A percentile compares a stretch with the other conserved stretches of the same genome.
Conservation (phyloP, 441 rosid species). For the Biscutella laevigata region DNA sequence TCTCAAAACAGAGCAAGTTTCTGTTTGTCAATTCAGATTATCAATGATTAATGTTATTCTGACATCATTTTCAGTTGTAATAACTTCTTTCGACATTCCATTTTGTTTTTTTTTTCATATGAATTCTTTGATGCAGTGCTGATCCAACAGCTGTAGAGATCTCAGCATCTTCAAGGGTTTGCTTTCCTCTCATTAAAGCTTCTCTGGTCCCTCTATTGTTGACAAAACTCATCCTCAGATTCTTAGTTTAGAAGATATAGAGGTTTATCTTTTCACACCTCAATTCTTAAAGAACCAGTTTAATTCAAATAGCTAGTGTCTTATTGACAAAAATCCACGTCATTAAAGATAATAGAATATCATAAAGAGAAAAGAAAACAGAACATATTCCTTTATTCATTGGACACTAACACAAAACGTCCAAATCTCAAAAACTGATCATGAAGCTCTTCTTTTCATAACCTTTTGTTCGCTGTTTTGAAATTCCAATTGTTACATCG, state of each 20-base stretch:
- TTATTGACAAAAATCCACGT: slow-evolving; percentile 18
- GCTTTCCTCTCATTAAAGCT: slow-evolving; percentile 7
- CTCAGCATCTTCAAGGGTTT: slow-evolving; percentile 25
- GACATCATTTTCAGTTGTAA: not conserved
- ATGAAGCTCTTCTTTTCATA: slow-evolving; percentile 24
- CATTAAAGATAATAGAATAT: slow-evolving; percentile 12
- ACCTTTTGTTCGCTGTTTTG: not conserved
- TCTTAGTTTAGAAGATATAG: slow-evolving; percentile 10
- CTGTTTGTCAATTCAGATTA: not conserved
- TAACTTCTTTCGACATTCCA: not conserved
- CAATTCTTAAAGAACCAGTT: not conserved
- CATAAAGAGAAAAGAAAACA: not conserved
- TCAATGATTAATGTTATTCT: not conserved
- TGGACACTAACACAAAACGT: slow-evolving; percentile 23
- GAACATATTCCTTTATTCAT: slow-evolving; percentile 21
- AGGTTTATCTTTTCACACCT: slow-evolving; percentile 5
- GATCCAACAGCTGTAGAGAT: slow-evolving; percentile 18
- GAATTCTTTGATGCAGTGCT: slow-evolving; percentile 21
- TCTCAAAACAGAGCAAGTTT: not conserved
- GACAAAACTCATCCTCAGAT: slow-evolving; percentile 10
- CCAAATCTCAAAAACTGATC: slow-evolving; percentile 23
- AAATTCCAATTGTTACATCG: slow-evolving; percentile 8
- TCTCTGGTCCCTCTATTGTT: slow-evolving; percentile 15
- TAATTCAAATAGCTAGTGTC: slow-evolving; percentile 12
- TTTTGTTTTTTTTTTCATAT: slow-evolving; percentile 6